These are phyloP conservation scores for Sclerospora graminicola DNA, from an alignment of 352 stramenopile species.

Conservation along the genomic window DNA sequence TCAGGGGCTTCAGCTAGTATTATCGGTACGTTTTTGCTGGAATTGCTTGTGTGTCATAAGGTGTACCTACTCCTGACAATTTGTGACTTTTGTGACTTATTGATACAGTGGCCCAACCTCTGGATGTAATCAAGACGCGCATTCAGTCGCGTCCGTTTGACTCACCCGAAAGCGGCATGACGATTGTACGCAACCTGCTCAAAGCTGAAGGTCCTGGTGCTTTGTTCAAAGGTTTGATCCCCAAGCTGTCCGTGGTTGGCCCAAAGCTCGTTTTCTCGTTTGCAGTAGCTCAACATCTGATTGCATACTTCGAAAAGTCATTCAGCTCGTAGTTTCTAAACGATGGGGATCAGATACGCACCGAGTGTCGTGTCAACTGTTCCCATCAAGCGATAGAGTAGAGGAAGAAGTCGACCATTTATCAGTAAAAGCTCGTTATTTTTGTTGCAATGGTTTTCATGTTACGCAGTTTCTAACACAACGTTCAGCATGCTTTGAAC, in stretches of 20 bases:
- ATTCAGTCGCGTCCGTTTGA: constrained; percentile 92
- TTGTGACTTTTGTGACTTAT: not conserved
- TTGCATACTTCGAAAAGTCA: constrained; percentile 90
- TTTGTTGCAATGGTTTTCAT: too few relatives aligned
- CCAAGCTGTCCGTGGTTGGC: constrained; percentile 91
- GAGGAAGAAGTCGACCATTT: too few relatives aligned
- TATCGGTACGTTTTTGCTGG: constrained; percentile 39
- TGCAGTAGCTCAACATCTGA: constrained; percentile 91
- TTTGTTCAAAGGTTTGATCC: constrained; percentile 93
- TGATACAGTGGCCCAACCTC: constrained; percentile 76
- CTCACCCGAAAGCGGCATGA: constrained; percentile 85
- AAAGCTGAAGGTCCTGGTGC: constrained; percentile 85
- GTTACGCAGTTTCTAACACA: constrained; percentile 2
- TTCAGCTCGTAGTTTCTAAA: constrained; percentile 28
- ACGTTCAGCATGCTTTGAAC: constrained; percentile 8
- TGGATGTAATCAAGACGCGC: constrained; percentile 94
- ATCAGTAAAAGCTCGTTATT: too few relatives aligned
- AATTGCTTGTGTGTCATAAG: too few relatives aligned
- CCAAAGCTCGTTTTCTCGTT: constrained; percentile 96
- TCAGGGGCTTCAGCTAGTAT: constrained; percentile 70
- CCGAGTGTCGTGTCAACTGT: constrained; percentile 1
- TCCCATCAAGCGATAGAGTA: too few relatives aligned
- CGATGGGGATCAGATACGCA: not conserved
- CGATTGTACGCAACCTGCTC: constrained; percentile 89
- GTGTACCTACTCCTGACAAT: constrained; percentile 3